Evolutionary conservation across 768 basidiomycete species (phyloP).

Genomic region (Candolleomyces aberdarensis): DNA sequence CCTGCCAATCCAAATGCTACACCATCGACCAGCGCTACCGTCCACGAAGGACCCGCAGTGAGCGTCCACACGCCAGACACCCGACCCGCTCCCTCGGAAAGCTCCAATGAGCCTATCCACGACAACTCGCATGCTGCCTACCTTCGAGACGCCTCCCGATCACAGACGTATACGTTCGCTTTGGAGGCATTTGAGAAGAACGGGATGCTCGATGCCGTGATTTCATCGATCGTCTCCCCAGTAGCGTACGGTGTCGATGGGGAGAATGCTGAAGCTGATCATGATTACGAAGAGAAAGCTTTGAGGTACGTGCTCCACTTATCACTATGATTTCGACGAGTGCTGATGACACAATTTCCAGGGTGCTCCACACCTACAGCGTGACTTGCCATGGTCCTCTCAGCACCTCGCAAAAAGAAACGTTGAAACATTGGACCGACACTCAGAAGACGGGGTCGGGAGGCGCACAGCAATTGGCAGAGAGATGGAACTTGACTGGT

Average conservation of each 20-base stretch:
- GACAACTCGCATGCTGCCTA: constrained; percentile 72
- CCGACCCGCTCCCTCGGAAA: constrained; percentile 11
- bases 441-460: constrained; percentile 15
- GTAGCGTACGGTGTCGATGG: constrained; percentile 67
- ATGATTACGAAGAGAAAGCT: constrained; percentile 64
- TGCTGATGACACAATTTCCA: constrained; percentile 16
- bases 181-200: constrained; percentile 46
- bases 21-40: constrained; percentile 5
- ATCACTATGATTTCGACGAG: neutral
- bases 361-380: constrained; percentile 52
- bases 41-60: constrained; percentile 2
- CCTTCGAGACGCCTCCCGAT: constrained; percentile 51
- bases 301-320: constrained; percentile 38
- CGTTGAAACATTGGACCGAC: constrained; percentile 27
- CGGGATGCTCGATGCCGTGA: constrained; percentile 45
- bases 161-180: constrained; percentile 47
- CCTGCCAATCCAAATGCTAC: constrained; percentile 6
- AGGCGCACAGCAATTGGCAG: constrained; percentile 18
- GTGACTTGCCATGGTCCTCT: constrained; percentile 35
- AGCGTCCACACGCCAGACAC: constrained; percentile 23
- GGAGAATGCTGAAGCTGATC: constrained; percentile 53
- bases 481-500: constrained; percentile 25
- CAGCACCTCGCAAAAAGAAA: constrained; percentile 22
- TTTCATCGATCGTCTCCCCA: constrained; percentile 52
- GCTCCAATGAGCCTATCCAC: constrained; percentile 42